A percentile compares a stretch with the other conserved stretches of the same genome.
Evolutionary conservation across 2,329 filamentous ascomycete genomes (phyloP).

Genomic region (Sphaerulina musiva): DNA sequence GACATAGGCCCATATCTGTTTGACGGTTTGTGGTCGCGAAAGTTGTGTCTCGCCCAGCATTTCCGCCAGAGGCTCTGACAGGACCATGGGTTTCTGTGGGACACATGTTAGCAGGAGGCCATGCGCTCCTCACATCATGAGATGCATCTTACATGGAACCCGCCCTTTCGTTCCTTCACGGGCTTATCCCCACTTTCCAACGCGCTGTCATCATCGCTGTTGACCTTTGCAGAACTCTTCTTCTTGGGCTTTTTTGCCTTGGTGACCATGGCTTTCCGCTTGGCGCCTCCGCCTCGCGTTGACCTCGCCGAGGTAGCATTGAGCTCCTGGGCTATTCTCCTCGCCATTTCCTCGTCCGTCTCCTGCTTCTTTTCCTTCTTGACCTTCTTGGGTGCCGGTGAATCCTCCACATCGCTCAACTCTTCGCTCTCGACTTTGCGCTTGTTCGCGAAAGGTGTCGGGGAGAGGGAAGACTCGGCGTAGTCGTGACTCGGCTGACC

Average conservation of each 20-base stretch:
- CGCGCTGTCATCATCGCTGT: slow-evolving; percentile 73
- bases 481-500: slow-evolving; percentile 24
- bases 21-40: slow-evolving; percentile 90
- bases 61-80: slow-evolving; percentile 63
- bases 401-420: slow-evolving; percentile 37
- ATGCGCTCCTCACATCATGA: neutral
- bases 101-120: neutral
- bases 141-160: slow-evolving; percentile 64
- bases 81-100: slow-evolving; percentile 61
- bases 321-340: slow-evolving; percentile 85
- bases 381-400: slow-evolving; percentile 35
- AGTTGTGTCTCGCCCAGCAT: slow-evolving; percentile 70
- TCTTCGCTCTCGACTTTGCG: slow-evolving; percentile 38
- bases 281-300: slow-evolving; percentile 62
- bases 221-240: slow-evolving; percentile 64
- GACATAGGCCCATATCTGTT: slow-evolving; percentile 94
- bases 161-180: slow-evolving; percentile 69
- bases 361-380: slow-evolving; percentile 58
- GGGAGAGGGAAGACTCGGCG: slow-evolving; percentile 10
- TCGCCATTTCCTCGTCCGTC: slow-evolving; percentile 82
- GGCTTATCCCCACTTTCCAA: slow-evolving; percentile 44
- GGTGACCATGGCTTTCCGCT: slow-evolving; percentile 50
- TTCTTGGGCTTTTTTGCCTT: slow-evolving; percentile 60
- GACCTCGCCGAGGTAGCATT: slow-evolving; percentile 63
- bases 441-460: slow-evolving; percentile 33